Conservation (phyloP, 352 stramenopile genomes). For the Globisporangium camurandrum region DNA sequence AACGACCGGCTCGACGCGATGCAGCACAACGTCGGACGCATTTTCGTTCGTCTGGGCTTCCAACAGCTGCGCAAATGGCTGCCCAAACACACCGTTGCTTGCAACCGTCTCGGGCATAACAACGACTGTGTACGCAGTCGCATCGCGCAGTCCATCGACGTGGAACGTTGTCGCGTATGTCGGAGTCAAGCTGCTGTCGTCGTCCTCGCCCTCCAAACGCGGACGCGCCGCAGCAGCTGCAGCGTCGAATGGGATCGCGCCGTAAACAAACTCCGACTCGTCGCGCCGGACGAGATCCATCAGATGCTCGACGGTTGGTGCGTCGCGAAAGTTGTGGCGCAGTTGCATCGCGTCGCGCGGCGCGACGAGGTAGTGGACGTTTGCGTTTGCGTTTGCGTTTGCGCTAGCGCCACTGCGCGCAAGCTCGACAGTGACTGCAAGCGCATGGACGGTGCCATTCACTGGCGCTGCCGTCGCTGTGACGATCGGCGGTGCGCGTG, state of each 20-base stretch:
- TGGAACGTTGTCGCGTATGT: slow-evolving; percentile 24
- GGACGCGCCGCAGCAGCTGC: too few relatives aligned
- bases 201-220: not conserved
- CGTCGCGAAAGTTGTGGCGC: slow-evolving; percentile 23
- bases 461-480: slow-evolving; percentile 20
- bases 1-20: slow-evolving; percentile 16
- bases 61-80: slow-evolving; percentile 28
- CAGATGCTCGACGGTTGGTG: slow-evolving; percentile 24
- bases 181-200: not conserved
- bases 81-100: slow-evolving; percentile 57
- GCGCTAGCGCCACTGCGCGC: too few relatives aligned
- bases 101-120: slow-evolving; percentile 55
- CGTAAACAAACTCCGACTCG: slow-evolving; percentile 7
- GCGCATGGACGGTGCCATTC: slow-evolving; percentile 39
- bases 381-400: too few relatives aligned
- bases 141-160: slow-evolving; percentile 34
- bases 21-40: slow-evolving; percentile 41
- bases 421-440: slow-evolving; percentile 37
- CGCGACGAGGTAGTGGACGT: slow-evolving; percentile 45
- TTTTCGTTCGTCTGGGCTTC: slow-evolving; percentile 61
- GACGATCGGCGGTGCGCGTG: slow-evolving; percentile 34
- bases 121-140: slow-evolving; percentile 40
- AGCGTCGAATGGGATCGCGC: slow-evolving; percentile 5
- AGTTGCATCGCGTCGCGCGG: slow-evolving; percentile 8
- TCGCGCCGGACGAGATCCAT: slow-evolving; percentile 13